Evolutionary conservation across 2,329 filamentous ascomycete genomes (phyloP).

Genomic region (Exophiala sp.): DNA sequence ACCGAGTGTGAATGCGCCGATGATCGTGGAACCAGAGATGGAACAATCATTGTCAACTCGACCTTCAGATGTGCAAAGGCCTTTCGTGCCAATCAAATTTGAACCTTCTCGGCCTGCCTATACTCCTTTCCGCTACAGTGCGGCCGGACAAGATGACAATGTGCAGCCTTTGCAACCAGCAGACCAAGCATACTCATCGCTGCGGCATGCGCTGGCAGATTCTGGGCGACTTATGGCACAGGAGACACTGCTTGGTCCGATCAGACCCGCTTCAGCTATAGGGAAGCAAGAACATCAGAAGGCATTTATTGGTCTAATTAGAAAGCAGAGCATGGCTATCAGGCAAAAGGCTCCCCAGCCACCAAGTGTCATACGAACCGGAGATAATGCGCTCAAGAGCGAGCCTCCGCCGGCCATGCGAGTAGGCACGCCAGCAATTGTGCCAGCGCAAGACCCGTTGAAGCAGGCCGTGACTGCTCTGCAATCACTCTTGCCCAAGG

Average conservation of each 20-base stretch:
- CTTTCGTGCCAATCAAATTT: constrained; percentile 24
- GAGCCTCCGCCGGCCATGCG: constrained; percentile 34
- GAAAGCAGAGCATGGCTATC: constrained; percentile 40
- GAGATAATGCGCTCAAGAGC: constrained; percentile 29
- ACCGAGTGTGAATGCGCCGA: constrained; percentile 24
- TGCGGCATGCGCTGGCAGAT: constrained; percentile 44
- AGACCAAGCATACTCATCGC: constrained; percentile 46
- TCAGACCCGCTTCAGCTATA: constrained; percentile 24
- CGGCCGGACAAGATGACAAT: constrained; percentile 39
- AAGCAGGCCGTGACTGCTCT: constrained; percentile 14
- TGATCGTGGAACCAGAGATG: constrained; percentile 10
- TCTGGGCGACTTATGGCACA: constrained; percentile 44
- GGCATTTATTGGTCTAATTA: constrained; percentile 47
- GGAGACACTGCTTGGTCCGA: constrained; percentile 24
- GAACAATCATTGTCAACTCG: constrained; percentile 4
- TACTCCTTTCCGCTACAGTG: constrained; percentile 44
- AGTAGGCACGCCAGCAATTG: constrained; percentile 24
- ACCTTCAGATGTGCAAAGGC: constrained; percentile 8
- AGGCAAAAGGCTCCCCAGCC: constrained; percentile 23
- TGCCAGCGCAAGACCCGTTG: constrained; percentile 3
- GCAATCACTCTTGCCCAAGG: constrained; percentile 13
- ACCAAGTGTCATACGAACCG: constrained; percentile 33
- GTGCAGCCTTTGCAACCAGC: constrained; percentile 42
- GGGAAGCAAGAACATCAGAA: constrained; percentile 37
- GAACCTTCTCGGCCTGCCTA: constrained; percentile 42